A percentile compares a stretch with the other conserved stretches of the same genome.
These are phyloP conservation scores for Globisporangium barbulae DNA, from an alignment of 352 stramenopile species.

Conservation along the genomic window DNA sequence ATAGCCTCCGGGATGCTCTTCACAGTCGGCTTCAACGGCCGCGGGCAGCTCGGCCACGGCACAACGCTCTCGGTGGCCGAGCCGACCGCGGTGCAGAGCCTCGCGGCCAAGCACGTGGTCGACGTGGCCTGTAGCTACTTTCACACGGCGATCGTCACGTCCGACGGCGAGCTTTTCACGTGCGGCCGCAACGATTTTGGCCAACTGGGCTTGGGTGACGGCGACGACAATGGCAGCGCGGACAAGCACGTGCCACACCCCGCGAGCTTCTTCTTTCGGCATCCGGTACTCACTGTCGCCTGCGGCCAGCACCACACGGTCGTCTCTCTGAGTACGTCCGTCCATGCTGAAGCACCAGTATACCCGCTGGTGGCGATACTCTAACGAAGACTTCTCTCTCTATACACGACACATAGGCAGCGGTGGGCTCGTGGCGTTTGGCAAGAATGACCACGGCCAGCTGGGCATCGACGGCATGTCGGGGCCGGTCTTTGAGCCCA, in stretches of 20 bases:
- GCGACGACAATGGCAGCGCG: constrained; percentile 10
- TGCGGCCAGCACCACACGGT: constrained; percentile 91
- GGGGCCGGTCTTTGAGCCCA: constrained; percentile 41
- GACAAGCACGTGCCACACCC: constrained; percentile 66
- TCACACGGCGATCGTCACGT: constrained; percentile 83
- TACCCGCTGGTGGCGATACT: neutral
- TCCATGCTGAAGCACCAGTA: neutral
- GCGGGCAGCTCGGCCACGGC: constrained; percentile 87
- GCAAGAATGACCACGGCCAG: constrained; percentile 93
- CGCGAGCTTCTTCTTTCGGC: constrained; percentile 46
- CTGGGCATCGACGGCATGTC: constrained; percentile 71
- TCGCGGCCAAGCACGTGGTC: constrained; percentile 54
- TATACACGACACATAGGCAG: constrained; percentile 18
- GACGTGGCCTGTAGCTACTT: constrained; percentile 92
- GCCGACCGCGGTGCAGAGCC: constrained; percentile 38
- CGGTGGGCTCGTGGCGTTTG: constrained; percentile 80
- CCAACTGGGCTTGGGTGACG: constrained; percentile 79
- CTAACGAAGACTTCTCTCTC: neutral
- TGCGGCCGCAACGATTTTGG: constrained; percentile 93
- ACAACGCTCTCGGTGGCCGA: constrained; percentile 60
- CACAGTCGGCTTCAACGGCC: constrained; percentile 91
- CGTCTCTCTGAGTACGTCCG: constrained; percentile 45
- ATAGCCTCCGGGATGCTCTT: constrained; percentile 77
- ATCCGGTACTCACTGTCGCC: constrained; percentile 64
- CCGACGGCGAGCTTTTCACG: constrained; percentile 74